Base-by-base conservation (phyloP, 2,329 filamentous ascomycete species). In the Macroventuria anomochaeta region DNA sequence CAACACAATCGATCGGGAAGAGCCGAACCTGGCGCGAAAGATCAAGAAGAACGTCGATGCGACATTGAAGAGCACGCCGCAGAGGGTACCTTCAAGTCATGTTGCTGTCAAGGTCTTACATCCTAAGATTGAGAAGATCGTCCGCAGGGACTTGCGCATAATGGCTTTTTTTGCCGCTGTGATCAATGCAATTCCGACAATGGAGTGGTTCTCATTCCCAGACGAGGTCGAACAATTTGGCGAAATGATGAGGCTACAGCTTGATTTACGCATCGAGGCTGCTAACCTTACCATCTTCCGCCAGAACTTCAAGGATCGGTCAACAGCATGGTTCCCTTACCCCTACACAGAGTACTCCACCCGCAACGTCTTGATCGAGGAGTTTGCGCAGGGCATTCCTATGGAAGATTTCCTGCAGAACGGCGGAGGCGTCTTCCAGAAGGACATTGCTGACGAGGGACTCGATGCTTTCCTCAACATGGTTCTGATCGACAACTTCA, bases 241-340 rank as follows among this genome's bases (percentile, higher is more conserved):
- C 20, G 90, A 96, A 71, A 99, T 99, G 95, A 99, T 99, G 95
- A 88, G 88, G 67, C 80, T 97, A n/a, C 95, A 99, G 72, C 81
- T 99, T 2, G 95, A 99, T 75, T 82, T 99, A 29, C 88, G 95
- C 46, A 97, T 97, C 56, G 95, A 99, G 75, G 89, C 92, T 1
- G 89, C 93, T 31, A 99, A 99, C 67, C 80, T 99, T 3, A 87
- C 88, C 18, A 86, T 88, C 12, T 97, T 99, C 80, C 87, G 95
- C 46, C 88, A 88, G 65, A 91, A 97, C 71, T 99, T 99, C 80
- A 90, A 88, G 65, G 84, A 91, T 53, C 85, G 95, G 37, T 89
- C 89, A 2, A 97, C 93, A 0, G 93, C 92, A n/a, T 96, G 90
- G 87, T 99, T 99, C 71, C 95, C 95, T 1, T 96, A 91, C 67